These are phyloP conservation scores for Scheffersomyces quercinus DNA, from an alignment of 1,139 yeast species.

Conservation along the genomic window DNA sequence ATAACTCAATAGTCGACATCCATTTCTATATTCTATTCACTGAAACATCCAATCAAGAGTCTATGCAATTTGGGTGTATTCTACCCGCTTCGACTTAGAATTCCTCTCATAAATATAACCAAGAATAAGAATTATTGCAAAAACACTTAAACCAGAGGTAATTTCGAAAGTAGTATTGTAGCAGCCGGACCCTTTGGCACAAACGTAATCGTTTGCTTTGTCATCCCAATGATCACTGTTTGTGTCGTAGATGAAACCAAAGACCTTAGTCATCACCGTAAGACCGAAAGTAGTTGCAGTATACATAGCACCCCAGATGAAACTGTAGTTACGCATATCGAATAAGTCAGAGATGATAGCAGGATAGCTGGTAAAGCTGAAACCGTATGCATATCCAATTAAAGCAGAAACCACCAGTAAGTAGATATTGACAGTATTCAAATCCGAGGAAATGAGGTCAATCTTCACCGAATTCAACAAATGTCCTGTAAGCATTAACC, in stretches of 20 bases:
- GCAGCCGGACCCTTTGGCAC: conserved; percentile 41
- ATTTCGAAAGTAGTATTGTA: conserved; percentile 39
- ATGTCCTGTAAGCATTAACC: conserved; percentile 41
- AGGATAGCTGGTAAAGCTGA: conserved; percentile 78
- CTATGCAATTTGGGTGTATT: no score
- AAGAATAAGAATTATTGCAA: conserved; percentile 22
- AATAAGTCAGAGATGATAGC: conserved; percentile 76
- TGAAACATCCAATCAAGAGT: no score
- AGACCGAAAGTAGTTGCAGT: conserved; percentile 51
- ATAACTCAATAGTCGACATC: no score
- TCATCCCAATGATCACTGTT: conserved; percentile 29
- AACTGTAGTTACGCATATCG: conserved; percentile 70
- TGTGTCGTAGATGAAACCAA: conserved; percentile 41
- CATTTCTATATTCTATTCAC: no score
- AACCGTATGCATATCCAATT: conserved; percentile 79
- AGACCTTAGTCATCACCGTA: conserved; percentile 38
- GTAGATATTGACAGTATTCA: conserved; percentile 35
- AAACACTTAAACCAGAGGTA: conserved; percentile 30
- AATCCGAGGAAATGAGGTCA: conserved; percentile 24
- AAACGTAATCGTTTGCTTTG: conserved; percentile 22
- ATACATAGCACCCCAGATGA: conserved; percentile 77
- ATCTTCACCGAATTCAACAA: conserved; percentile 36
- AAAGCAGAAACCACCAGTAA: conserved; percentile 51
- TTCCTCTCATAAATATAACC: conserved; percentile 20
- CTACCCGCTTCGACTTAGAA: no score